Conservation (phyloP, 2,329 filamentous ascomycete genomes). For the Colletotrichum australisinense region DNA sequence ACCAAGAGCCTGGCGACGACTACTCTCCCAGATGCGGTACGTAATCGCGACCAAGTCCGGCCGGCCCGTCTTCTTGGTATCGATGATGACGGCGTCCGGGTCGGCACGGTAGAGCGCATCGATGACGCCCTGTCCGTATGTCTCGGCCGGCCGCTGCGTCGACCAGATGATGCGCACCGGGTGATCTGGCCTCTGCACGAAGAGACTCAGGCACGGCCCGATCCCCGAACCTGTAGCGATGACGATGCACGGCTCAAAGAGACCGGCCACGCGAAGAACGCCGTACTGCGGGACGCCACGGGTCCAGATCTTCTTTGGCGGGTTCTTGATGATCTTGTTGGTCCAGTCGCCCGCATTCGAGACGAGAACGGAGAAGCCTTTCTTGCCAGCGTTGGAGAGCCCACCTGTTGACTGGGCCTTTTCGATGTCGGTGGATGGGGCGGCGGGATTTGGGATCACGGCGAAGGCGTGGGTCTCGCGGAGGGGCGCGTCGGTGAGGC, state of each 20-base stretch:
- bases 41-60: conserved; percentile 60
- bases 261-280: conserved; percentile 73
- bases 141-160: conserved; percentile 68
- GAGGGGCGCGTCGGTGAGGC: conserved; percentile 72
- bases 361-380: conserved; percentile 75
- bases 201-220: conserved; percentile 71
- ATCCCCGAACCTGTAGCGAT: conserved; percentile 81
- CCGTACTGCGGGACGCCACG: conserved; percentile 75
- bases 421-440: conserved; percentile 26
- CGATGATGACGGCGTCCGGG: conserved; percentile 72
- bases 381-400: conserved; percentile 48
- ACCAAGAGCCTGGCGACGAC: conserved; percentile 29
- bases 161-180: conserved; percentile 76
- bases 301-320: conserved; percentile 73
- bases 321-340: conserved; percentile 67
- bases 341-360: conserved; percentile 85
- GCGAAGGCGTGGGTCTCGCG: conserved; percentile 83
- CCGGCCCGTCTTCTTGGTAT: conserved; percentile 70
- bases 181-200: conserved; percentile 53
- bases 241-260: conserved; percentile 74
- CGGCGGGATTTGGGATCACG: conserved; percentile 70
- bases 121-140: conserved; percentile 70
- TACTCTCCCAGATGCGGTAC: conserved; percentile 41
- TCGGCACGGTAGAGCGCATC: conserved; percentile 68
- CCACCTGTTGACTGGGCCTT: conserved; percentile 8